Conservation (phyloP, 2,329 filamentous ascomycete species). For the Periconia sp. region DNA sequence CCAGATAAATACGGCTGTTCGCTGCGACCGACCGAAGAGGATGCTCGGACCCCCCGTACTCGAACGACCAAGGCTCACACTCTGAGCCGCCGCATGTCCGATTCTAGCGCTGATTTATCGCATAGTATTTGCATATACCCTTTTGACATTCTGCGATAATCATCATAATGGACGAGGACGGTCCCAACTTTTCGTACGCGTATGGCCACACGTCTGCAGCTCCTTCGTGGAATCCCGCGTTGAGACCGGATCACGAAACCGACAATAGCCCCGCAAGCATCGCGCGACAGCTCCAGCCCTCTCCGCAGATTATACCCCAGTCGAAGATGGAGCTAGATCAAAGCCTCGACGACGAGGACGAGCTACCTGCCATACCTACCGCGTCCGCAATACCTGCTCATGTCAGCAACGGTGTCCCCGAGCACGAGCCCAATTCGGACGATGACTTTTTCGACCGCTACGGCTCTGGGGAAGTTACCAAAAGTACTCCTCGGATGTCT, state of each 20-base stretch:
- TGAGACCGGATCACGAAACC: slow-evolving; percentile 51
- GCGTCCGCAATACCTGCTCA: slow-evolving; percentile 8
- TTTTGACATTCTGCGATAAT: slow-evolving; percentile 30
- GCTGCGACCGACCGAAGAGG: neutral
- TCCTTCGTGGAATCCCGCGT: slow-evolving; percentile 62
- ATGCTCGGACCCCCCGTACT: slow-evolving; percentile 10
- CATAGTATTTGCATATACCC: slow-evolving; percentile 45
- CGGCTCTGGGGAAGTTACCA: slow-evolving; percentile 8
- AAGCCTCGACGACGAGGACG: slow-evolving; percentile 25
- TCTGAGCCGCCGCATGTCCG: slow-evolving; percentile 1
- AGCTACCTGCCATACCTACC: slow-evolving; percentile 12
- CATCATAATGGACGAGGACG: slow-evolving; percentile 43
- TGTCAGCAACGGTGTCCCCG: slow-evolving; percentile 7
- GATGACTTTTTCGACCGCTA: slow-evolving; percentile 47
- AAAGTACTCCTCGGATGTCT: slow-evolving; percentile 10
- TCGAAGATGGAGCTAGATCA: slow-evolving; percentile 15
- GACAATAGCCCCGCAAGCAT: slow-evolving; percentile 14
- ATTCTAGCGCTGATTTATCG: slow-evolving; percentile 29
- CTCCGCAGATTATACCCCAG: slow-evolving; percentile 12
- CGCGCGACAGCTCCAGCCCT: slow-evolving; percentile 18
- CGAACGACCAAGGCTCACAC: slow-evolving; percentile 15
- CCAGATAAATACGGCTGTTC: neutral
- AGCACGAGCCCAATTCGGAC: slow-evolving; percentile 25
- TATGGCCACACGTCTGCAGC: slow-evolving; percentile 30
- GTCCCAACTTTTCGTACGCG: slow-evolving; percentile 50